Evolutionary conservation across 2,329 filamentous ascomycete species (phyloP), one percentile per base, ranked within the genome.

Genomic region (Fusarium stilboides): DNA sequence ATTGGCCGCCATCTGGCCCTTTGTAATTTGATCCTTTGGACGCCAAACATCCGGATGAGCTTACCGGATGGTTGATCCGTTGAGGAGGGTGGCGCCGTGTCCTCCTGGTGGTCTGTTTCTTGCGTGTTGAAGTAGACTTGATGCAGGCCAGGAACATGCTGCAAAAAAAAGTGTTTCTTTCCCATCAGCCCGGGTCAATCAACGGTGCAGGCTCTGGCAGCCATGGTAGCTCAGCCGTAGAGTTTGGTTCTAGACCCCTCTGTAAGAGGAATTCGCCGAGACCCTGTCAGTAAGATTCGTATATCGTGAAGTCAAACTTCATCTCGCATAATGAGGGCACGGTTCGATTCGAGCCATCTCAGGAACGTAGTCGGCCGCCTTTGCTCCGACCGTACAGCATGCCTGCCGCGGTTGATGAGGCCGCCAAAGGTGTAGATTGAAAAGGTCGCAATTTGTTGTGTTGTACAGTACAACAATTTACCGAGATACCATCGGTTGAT

Each of bases 181-280:
- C 62, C 70, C 70, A 60, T 63, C 37, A 57, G 54, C 61, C 69
- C 57, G 65, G 72, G 52, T 62, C 68, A 57, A 62, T 55, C 44
- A 24, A 63, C 54, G 55, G 45, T 44, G 56, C 50, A 63, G 62
- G 58, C 52, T 46, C 57, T 47, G 26, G 37, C 39, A 22, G 31
- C 8, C 28, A 26, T 12, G 8, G 37, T 24, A 42, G 14, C 39
- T 42, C 20, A 15, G 17, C 36, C n/a, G n/a, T 42, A 14, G 39
- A 14, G 28, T 31, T 31, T 19, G 33, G 39, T 43, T 42, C 42
- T 42, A 26, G 51, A 45, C 52, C 61, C 39, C 28, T 34, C 45
- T 47, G 28, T 26, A 39, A 59, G 36, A 59, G 45, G 53, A 46
- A 65, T 65, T 60, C 42, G 56, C 53, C 53, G 46, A 63, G 26